These are phyloP conservation scores for Scheffersomyces cryptocercus DNA, from an alignment of 1,139 yeast genomes.

Conservation along the genomic window DNA sequence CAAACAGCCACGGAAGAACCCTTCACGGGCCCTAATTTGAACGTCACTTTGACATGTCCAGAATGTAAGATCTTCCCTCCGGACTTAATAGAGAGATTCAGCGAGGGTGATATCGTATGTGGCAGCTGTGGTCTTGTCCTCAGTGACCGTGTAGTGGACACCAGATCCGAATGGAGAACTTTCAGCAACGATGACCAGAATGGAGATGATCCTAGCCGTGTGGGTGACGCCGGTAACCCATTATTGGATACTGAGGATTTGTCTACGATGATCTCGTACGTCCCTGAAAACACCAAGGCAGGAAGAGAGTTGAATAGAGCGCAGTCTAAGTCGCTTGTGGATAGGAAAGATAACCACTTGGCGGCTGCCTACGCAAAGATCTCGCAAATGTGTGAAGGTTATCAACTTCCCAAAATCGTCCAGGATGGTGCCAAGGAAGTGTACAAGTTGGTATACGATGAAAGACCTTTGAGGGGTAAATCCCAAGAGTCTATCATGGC, in stretches of 20 bases:
- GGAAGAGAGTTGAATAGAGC: slow-evolving; percentile 90
- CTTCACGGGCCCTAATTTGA: slow-evolving; percentile 65
- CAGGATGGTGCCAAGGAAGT: slow-evolving; percentile 98
- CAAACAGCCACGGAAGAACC: slow-evolving; percentile 27
- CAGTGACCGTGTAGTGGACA: slow-evolving; percentile 90
- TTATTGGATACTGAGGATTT: slow-evolving; percentile 87
- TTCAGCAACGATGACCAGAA: slow-evolving; percentile 96
- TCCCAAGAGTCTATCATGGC: slow-evolving; percentile 96
- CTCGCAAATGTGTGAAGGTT: slow-evolving; percentile 96
- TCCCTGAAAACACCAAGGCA: slow-evolving; percentile 70
- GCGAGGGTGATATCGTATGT: slow-evolving; percentile 97
- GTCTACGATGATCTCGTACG: slow-evolving; percentile 88
- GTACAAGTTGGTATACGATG: slow-evolving; percentile 88
- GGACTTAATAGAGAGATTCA: slow-evolving; percentile 88
- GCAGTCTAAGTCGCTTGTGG: slow-evolving; percentile 82
- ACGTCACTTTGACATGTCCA: slow-evolving; percentile 89
- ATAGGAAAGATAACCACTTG: slow-evolving; percentile 82
- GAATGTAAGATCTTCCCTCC: slow-evolving; percentile 97
- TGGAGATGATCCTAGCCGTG: slow-evolving; percentile 98
- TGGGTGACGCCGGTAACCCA: slow-evolving; percentile 98
- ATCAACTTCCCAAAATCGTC: slow-evolving; percentile 88
- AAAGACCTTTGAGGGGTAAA: slow-evolving; percentile 82
- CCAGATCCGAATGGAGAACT: slow-evolving; percentile 98
- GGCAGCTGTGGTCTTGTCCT: slow-evolving; percentile 94
- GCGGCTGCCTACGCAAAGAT: slow-evolving; percentile 90